Evolutionary conservation across 805 yeast genomes (phyloP).

Genomic region (Spathaspora gorwiae): DNA sequence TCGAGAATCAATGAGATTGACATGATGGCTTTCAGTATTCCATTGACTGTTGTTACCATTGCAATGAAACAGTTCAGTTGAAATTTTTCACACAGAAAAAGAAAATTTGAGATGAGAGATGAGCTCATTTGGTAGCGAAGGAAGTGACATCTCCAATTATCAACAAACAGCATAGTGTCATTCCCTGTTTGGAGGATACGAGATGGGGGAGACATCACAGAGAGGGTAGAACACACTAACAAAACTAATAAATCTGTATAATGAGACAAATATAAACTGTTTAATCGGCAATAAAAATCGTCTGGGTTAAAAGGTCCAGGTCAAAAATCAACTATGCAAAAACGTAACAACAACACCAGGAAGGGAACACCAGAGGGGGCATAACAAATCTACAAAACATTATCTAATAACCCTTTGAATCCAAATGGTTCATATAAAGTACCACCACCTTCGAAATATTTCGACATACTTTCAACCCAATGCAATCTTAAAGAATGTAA

Average conservation of each 20-base stretch:
- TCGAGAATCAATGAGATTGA: conserved; percentile 22
- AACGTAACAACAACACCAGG: no score
- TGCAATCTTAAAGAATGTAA: conserved; percentile 96
- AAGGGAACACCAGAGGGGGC: no score
- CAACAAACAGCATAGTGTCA: no score
- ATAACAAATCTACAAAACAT: conserved; percentile 7
- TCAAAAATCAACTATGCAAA: no score
- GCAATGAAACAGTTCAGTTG: not conserved
- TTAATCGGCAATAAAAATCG: no score
- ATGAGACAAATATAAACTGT: no score
- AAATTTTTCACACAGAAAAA: not conserved
- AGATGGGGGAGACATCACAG: no score
- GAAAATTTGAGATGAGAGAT: conserved; percentile 6
- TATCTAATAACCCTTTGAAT: conserved; percentile 41
- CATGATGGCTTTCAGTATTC: conserved; percentile 6
- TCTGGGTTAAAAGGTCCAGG: no score
- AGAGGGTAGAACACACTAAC: no score
- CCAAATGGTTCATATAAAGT: conserved; percentile 84
- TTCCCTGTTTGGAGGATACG: no score
- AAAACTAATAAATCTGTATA: no score
- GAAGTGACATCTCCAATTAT: not conserved
- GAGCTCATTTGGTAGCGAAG: not conserved
- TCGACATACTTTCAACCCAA: conserved; percentile 99
- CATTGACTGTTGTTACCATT: not conserved
- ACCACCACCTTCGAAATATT: conserved; percentile 97